Conservation (phyloP, 2,329 filamentous ascomycete genomes). For the Penicillium sp. region DNA sequence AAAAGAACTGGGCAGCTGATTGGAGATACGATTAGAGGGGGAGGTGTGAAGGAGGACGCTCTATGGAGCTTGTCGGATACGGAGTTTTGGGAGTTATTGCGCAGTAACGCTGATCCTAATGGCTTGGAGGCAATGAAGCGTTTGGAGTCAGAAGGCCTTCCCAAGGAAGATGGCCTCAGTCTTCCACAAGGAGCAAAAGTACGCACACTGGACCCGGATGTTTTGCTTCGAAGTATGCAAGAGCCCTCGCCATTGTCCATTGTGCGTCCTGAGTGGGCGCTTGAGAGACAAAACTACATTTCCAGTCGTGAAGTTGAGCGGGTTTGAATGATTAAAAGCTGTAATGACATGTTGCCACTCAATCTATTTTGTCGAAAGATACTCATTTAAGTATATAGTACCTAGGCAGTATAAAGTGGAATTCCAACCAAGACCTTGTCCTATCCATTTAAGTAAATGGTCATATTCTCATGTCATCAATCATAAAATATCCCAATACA, state of each 20-base stretch:
- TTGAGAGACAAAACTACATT: slow-evolving; percentile 19
- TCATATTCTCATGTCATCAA: background rate
- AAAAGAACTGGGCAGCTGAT: slow-evolving; percentile 33
- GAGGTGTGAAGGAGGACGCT: slow-evolving; percentile 24
- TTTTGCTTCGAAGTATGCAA: slow-evolving; percentile 16
- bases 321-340: too few species aligned
- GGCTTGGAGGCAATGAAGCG: slow-evolving; percentile 9
- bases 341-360: too few species aligned
- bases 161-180: slow-evolving; percentile 20
- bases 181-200: slow-evolving; percentile 28
- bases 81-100: slow-evolving; percentile 34
- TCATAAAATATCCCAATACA: too few species aligned
- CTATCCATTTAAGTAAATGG: too few species aligned
- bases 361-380: too few species aligned
- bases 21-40: slow-evolving; percentile 20
- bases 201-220: slow-evolving; percentile 32
- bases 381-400: too few species aligned
- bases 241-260: slow-evolving; percentile 16
- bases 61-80: slow-evolving; percentile 34
- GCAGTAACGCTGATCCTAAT: slow-evolving; percentile 17
- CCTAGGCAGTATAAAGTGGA: too few species aligned
- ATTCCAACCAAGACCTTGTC: too few species aligned
- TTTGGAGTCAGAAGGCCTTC: slow-evolving; percentile 3
- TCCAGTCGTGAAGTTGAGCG: too few species aligned
- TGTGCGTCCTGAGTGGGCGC: slow-evolving; percentile 18